Evolutionary conservation across 371 early-diverging fungal genomes (phyloP), one percentile per base, ranked within the genome.

Genomic region (Blyttiomyces sp.): DNA sequence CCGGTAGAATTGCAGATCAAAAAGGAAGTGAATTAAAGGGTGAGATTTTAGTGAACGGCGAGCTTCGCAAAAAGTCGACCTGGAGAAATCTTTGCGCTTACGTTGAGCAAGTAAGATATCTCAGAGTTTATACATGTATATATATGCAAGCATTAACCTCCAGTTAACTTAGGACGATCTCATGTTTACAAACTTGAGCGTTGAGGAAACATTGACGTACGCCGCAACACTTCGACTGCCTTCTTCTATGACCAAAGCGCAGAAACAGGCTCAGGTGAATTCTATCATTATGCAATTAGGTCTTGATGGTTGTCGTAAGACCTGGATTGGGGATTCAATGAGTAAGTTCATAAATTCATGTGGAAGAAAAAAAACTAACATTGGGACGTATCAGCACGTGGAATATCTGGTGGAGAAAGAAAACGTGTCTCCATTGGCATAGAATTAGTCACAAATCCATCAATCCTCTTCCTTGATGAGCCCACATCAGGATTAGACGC

Each of bases 201-300:
- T 46, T 46, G 19, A 87, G 79, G 88, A 89, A 2, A 69, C 93
- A 0, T 75, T 96, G 9, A 75, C 83, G 54, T 91, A 86, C 56
- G 86, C 92, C 0, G 95, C 95, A 0, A 58, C 88, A 50, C 84
- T 96, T 19, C 83, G 94, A 3, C 64, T 91, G 31, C 88, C 91
- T 0, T 70, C 80, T 13, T 61, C 61, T 0, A 68, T 79, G 26
- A 68, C 66, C 5, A 83, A 84, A 74, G 69, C 77, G 0, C 71
- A 69, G 33, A 86, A 89, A 55, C 61, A 76, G 9, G 67, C 58
- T 13, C 71, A 84, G 0, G 91, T 91, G 0, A 69, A 81, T 31
- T 82, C 85, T 26, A 80, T 72, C 23, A 84, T 93, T 59, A 59
- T 73, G 1, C 86, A 86, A 59, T 75, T 93, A 0, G 90, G 90